Base-by-base conservation (phyloP, 2,329 filamentous ascomycete genomes). In the Tetracladium maxilliforme region DNA sequence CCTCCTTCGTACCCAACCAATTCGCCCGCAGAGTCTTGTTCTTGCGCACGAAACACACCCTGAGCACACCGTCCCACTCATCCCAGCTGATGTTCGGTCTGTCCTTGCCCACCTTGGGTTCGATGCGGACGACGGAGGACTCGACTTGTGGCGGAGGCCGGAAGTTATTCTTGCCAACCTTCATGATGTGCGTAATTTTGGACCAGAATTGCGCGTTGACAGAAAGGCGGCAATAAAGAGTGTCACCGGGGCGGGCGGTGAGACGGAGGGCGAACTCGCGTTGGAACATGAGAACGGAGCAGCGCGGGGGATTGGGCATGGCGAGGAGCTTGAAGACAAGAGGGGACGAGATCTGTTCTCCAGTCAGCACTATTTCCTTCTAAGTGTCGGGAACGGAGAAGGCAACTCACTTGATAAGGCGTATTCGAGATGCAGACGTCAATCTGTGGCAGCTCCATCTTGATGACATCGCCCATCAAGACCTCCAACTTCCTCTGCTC, bases 141-240 rank as follows among this genome's bases (percentile, higher is more conserved):
- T 98, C 90, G 30, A 98, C 90, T 43, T 83, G 70, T 7, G 90
- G 90, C 1, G 90, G 87, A 0, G 90, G 90, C 33, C 82, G 83
- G 65, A 95, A 98, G 57, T 95, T 95, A 53, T 92, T 90, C 53
- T 77, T 80, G 35, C 86, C 84, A 22, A 95, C 87, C 56, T 93
- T 93, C 75, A 92, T 82, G 38, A 92, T 72, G 37, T 66, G 65
- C 14, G 58, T 62, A 25, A 77, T 70, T 40, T 71, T 74, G 7
- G 76, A 70, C 70, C 80, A 94, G 64, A 95, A 92, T 47, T 95
- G 87, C 11, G 80, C 82, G 42, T 95, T 95, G 30, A 93, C 87
- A 2, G 71, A 80, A 14, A 95, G 62, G n/a, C 90, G 69, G 36
- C 75, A 84, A 59, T 94, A 95, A 7, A 95, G 69, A 26, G 83